Evolutionary conservation across 2,329 filamentous ascomycete genomes (phyloP), one percentile per base, ranked within the genome.

Genomic region (Coleophoma crateriformis): DNA sequence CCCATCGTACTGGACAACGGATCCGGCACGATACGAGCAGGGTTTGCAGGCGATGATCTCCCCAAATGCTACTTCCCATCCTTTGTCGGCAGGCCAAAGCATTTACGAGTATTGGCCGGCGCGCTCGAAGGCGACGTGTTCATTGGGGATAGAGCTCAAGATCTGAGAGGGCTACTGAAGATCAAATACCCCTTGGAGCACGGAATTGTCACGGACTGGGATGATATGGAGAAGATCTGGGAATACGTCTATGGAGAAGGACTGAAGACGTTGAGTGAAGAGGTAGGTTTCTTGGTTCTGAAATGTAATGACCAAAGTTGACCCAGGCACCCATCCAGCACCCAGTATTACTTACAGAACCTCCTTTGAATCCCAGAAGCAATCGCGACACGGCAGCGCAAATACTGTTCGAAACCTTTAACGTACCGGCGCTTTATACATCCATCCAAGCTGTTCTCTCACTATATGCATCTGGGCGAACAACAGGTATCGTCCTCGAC

Each of bases 181-280:
- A 96, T 99, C 62, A 81, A 84, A 58, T 97, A 97, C 67, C 94
- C 94, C 41, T 75, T 99, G 49, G 94, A 97, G 73, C 94, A 99
- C 68, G 94, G 94, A 61, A 95, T 99, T 63, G 94, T 99, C 55
- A 99, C 94, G 60, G 90, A 99, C 70, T 99, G 94, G 94, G 94
- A 97, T 67, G 94, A 99, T 66, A 99, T 99, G 94, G 94, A 99
- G 76, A 85, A 90, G 73, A 99, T 99, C 71, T 99, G 94, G 94
- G 88, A 95, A 63, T 94, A 95, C 65, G 90, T 99, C 47, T 99
- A 97, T 68, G 88, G 88, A 50, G 92, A 96, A 65, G 94, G 95
- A 56, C 70, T 99, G 62, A 97, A 96, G 76, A 96, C 92, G 45
- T 78, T 96, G 66, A 96, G 91, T 70, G 94, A 99, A 78, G 94